Percentiles rank a stretch among this genome's conserved stretches.
Conservation (phyloP, 2,329 filamentous ascomycete species). For the Acrocalymma vagum region DNA sequence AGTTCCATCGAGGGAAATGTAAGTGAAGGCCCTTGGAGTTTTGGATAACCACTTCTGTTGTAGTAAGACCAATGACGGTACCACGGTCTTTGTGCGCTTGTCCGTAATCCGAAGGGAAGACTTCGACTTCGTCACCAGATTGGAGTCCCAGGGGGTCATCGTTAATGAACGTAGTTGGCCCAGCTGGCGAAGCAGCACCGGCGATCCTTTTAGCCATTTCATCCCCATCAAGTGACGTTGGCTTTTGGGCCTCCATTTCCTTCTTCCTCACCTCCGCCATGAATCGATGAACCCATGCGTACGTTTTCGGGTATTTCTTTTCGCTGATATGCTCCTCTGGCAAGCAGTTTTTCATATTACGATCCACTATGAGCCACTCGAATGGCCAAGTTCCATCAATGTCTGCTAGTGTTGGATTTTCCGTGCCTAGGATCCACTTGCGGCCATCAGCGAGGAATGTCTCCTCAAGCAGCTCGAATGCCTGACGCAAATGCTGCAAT, state of each 20-base stretch:
- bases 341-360: slow-evolving; percentile 59
- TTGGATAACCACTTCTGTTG: slow-evolving; percentile 35
- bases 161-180: slow-evolving; percentile 55
- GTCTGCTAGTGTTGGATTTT: slow-evolving; percentile 67
- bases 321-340: slow-evolving; percentile 62
- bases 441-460: slow-evolving; percentile 72
- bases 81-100: slow-evolving; percentile 37
- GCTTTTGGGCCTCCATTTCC: slow-evolving; percentile 47
- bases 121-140: slow-evolving; percentile 62
- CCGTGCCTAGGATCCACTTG: slow-evolving; percentile 67
- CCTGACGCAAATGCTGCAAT: slow-evolving; percentile 62
- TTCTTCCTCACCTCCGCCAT: slow-evolving; percentile 55
- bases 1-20: slow-evolving; percentile 52
- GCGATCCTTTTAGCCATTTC: slow-evolving; percentile 49
- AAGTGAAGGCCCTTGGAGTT: slow-evolving; percentile 34
- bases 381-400: slow-evolving; percentile 75
- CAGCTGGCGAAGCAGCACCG: slow-evolving; percentile 57
- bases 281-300: slow-evolving; percentile 73
- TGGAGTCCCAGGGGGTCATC: slow-evolving; percentile 63
- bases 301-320: slow-evolving; percentile 66
- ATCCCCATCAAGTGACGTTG: slow-evolving; percentile 47
- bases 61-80: slow-evolving; percentile 34
- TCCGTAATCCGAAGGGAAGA: slow-evolving; percentile 43
- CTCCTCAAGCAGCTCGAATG: slow-evolving; percentile 68
- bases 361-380: slow-evolving; percentile 66